Conservation (phyloP, 2,329 filamentous ascomycete genomes). For the Huntiella decipiens region DNA sequence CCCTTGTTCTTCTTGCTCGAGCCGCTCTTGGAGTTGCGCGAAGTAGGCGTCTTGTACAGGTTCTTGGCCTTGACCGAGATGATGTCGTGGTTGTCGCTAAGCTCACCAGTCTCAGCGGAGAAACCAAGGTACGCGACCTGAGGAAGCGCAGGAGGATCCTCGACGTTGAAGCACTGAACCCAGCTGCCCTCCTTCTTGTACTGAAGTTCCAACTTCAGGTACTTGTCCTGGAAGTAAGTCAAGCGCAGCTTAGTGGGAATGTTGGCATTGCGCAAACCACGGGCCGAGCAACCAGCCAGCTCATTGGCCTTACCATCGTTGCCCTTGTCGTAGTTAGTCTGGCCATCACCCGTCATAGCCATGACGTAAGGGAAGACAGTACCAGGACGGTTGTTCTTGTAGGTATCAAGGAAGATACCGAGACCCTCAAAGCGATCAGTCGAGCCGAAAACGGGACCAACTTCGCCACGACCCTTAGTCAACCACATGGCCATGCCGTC, state of each 20-base stretch:
- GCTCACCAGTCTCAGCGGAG: conserved; percentile 81
- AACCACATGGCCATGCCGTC: conserved; percentile 98
- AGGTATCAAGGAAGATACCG: conserved; percentile 92
- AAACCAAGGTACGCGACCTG: conserved; percentile 57
- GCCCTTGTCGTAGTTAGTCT: conserved; percentile 75
- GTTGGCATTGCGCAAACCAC: conserved; percentile 64
- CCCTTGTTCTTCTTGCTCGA: conserved; percentile 18
- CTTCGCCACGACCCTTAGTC: conserved; percentile 70
- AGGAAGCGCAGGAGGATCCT: conserved; percentile 56
- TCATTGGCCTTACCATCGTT: conserved; percentile 90
- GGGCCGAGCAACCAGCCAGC: conserved; percentile 83
- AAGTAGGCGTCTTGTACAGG: conserved; percentile 48
- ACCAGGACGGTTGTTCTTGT: conserved; percentile 97
- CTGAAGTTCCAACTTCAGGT: conserved; percentile 73
- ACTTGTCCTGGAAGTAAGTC: conserved; percentile 94
- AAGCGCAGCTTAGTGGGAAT: conserved; percentile 71
- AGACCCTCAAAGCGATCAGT: conserved; percentile 82
- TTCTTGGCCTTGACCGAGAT: conserved; percentile 73
- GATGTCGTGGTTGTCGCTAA: conserved; percentile 96
- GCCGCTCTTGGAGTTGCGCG: conserved; percentile 20
- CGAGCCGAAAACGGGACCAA: conserved; percentile 73
- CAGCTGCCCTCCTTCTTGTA: conserved; percentile 84
- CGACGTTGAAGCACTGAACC: conserved; percentile 70
- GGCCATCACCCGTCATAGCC: conserved; percentile 91
- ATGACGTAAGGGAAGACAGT: conserved; percentile 95